Evolutionary conservation across 768 basidiomycete genomes (phyloP).

Genomic region (Serpula lacrymans): DNA sequence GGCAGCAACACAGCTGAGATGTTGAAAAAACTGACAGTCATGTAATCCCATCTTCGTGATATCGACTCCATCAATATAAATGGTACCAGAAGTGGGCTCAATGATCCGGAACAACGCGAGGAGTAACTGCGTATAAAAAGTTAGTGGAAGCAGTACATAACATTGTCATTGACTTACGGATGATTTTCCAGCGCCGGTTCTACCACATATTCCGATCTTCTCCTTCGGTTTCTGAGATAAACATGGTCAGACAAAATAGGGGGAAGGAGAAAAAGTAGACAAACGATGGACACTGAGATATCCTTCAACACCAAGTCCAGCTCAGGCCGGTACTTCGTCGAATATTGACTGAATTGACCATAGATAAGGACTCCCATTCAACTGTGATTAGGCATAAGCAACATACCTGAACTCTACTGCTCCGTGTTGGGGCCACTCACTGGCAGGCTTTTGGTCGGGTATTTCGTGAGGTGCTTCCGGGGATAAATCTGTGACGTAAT

Average conservation of each 20-base stretch:
- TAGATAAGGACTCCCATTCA: no score
- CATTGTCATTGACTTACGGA: no score
- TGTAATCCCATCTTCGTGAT: constrained; percentile 73
- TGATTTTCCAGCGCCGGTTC: constrained; percentile 81
- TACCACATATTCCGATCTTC: constrained; percentile 86
- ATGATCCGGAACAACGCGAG: constrained; percentile 77
- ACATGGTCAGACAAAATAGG: constrained; percentile 8
- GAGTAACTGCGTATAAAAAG: constrained; percentile 39
- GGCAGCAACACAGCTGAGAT: neutral
- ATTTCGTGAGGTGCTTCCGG: constrained; percentile 76
- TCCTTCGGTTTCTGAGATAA: constrained; percentile 62
- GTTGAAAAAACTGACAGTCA: constrained; percentile 32
- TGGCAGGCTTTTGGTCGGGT: constrained; percentile 49
- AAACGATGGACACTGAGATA: constrained; percentile 66
- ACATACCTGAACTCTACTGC: constrained; percentile 67
- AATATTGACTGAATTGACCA: constrained; percentile 65
- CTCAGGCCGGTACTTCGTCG: constrained; percentile 75
- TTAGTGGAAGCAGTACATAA: neutral
- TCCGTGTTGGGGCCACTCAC: constrained; percentile 73
- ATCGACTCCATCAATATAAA: constrained; percentile 73
- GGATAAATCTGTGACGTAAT: constrained; percentile 65
- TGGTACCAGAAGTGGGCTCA: constrained; percentile 64
- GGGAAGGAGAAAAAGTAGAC: constrained; percentile 11
- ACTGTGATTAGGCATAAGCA: neutral
- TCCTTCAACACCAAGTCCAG: constrained; percentile 78